Percentiles rank a stretch among this genome's conserved stretches.
These are phyloP conservation scores for Suillus discolor DNA, from an alignment of 768 basidiomycete genomes.

Conservation along the genomic window DNA sequence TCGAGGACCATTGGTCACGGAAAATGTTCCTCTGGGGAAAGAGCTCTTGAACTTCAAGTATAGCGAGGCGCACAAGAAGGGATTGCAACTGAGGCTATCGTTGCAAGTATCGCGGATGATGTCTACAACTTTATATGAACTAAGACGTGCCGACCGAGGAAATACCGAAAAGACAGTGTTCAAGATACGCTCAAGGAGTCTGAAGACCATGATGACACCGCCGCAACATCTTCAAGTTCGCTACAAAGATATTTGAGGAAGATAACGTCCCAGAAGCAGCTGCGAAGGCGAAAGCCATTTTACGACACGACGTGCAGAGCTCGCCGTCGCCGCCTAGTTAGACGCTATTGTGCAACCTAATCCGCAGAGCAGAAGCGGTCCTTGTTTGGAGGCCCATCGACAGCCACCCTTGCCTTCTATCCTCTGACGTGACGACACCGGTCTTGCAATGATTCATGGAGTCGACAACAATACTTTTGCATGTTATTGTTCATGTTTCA, in stretches of 20 bases:
- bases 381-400: slow-evolving; percentile 48
- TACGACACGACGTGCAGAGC: slow-evolving; percentile 44
- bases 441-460: slow-evolving; percentile 21
- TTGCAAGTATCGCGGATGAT: slow-evolving; percentile 53
- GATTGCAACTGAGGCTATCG: slow-evolving; percentile 59
- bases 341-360: slow-evolving; percentile 48
- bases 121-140: slow-evolving; percentile 51
- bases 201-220: slow-evolving; percentile 45
- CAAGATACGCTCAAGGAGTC: slow-evolving; percentile 41
- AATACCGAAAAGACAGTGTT: slow-evolving; percentile 31
- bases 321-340: slow-evolving; percentile 54
- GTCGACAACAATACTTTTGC: slow-evolving; percentile 25
- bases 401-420: slow-evolving; percentile 25
- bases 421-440: slow-evolving; percentile 24
- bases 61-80: slow-evolving; percentile 69
- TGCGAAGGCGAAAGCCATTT: slow-evolving; percentile 36
- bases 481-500: slow-evolving; percentile 52
- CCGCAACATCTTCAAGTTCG: slow-evolving; percentile 50
- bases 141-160: slow-evolving; percentile 41
- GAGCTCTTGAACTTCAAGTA: slow-evolving; percentile 64
- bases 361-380: slow-evolving; percentile 73
- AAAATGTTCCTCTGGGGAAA: slow-evolving; percentile 76
- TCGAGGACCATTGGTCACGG: slow-evolving; percentile 69
- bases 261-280: slow-evolving; percentile 25
- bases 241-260: slow-evolving; percentile 40